Conservation (phyloP, 225 moss, liverwort and hornwort species). For the Climacium dendroides region DNA sequence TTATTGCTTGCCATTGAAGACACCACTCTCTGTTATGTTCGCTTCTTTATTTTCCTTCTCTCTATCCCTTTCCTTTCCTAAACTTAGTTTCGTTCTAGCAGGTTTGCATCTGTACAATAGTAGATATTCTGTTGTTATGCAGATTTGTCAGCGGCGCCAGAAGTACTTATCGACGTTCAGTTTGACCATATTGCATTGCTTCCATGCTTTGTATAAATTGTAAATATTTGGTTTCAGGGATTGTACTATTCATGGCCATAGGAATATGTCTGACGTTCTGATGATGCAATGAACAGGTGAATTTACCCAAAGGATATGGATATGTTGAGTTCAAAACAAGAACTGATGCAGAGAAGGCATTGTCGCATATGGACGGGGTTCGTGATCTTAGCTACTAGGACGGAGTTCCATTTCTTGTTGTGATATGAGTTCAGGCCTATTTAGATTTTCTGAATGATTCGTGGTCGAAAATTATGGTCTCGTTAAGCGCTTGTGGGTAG, state of each 20-base stretch:
- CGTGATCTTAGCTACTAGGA: background rate
- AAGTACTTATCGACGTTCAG: background rate
- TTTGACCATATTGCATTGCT: background rate
- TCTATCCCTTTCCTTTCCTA: background rate
- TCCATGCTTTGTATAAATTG: background rate
- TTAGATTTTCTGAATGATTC: background rate
- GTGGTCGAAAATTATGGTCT: background rate
- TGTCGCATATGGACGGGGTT: constrained; percentile 92
- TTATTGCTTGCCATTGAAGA: background rate
- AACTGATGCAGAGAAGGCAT: constrained; percentile 86
- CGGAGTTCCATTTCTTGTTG: background rate
- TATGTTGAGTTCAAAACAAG: constrained; percentile 96
- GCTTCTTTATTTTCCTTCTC: background rate
- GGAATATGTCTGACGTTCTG: background rate
- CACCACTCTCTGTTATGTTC: background rate
- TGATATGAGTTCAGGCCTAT: background rate
- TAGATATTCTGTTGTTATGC: background rate
- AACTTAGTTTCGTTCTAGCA: background rate
- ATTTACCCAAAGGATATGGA: constrained; percentile 87
- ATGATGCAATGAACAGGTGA: constrained; percentile 30
- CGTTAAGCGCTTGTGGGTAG: background rate
- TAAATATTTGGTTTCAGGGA: background rate
- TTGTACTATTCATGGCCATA: background rate
- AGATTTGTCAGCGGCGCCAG: background rate
- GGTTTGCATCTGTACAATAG: background rate